A percentile compares a stretch with the other conserved stretches of the same genome.
Conservation (phyloP, 805 yeast species). For the Wickerhamomyces alni region DNA sequence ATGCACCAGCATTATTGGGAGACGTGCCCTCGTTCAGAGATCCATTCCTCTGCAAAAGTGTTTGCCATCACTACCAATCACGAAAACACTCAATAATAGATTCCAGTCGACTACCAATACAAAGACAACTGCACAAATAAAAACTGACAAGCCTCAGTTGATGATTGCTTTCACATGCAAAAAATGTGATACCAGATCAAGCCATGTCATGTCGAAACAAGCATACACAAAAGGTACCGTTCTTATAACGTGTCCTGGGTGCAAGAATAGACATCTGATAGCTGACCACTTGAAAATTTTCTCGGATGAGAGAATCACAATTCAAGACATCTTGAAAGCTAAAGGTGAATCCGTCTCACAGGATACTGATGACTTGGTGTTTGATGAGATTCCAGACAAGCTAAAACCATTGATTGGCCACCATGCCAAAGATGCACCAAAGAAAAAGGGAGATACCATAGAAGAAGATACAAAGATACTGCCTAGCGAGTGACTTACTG, state of each 20-base stretch:
- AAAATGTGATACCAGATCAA: slow-evolving; percentile 74
- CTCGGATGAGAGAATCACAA: slow-evolving; percentile 68
- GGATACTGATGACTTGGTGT: slow-evolving; percentile 60
- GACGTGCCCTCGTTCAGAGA: no score
- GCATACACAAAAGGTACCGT: slow-evolving; percentile 86
- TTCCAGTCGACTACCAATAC: slow-evolving; percentile 12
- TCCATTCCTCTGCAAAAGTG: neutral
- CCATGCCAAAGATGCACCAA: slow-evolving; percentile 65
- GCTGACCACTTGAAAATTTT: slow-evolving; percentile 86
- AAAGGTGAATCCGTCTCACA: slow-evolving; percentile 72
- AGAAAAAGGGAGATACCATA: slow-evolving; percentile 16
- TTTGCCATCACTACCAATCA: neutral
- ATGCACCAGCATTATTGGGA: no score
- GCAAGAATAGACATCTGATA: slow-evolving; percentile 80
- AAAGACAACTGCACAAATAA: slow-evolving; percentile 26
- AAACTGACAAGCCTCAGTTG: slow-evolving; percentile 69
- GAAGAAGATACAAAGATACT: neutral
- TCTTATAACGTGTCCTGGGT: slow-evolving; percentile 85
- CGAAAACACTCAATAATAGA: neutral
- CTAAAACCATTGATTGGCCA: slow-evolving; percentile 48
- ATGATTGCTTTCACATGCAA: slow-evolving; percentile 93
- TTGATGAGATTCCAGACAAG: slow-evolving; percentile 60
- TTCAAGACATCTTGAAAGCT: slow-evolving; percentile 70
- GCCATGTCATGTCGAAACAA: slow-evolving; percentile 89
- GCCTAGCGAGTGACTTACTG: neutral